These are phyloP conservation scores for Penicillium soppii DNA, from an alignment of 495 filamentous ascomycete genomes.

Conservation along the genomic window DNA sequence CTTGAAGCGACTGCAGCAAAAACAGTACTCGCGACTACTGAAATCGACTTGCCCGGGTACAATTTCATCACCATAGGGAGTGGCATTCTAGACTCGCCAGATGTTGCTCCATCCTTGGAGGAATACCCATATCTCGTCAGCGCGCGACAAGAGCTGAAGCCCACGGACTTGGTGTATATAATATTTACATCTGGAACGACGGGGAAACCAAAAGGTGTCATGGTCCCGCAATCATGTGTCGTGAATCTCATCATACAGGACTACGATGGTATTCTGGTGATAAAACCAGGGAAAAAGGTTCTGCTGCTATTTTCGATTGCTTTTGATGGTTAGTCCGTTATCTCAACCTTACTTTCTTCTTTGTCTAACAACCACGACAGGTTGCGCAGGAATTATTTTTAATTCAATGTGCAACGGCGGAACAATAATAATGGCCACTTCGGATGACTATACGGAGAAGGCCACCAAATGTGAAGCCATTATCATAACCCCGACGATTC, in stretches of 20 bases:
- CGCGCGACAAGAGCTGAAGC: too few relatives aligned
- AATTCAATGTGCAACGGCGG: conserved; percentile 18
- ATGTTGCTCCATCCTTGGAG: too few relatives aligned
- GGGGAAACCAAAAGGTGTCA: conserved; percentile 7
- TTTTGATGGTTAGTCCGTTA: conserved; percentile 4
- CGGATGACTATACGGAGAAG: conserved; percentile 18
- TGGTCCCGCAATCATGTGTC: neutral
- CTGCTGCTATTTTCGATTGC: conserved; percentile 7
- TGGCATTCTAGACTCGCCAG: too few relatives aligned
- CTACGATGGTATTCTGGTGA: neutral
- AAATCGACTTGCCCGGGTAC: too few relatives aligned
- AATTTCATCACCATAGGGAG: too few relatives aligned
- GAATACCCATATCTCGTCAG: too few relatives aligned
- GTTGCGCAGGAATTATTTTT: conserved; percentile 10
- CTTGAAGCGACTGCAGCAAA: neutral
- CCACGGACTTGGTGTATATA: neutral
- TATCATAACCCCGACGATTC: conserved; percentile 18
- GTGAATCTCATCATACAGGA: neutral
- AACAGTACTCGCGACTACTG: neutral
- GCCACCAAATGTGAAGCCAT: conserved; percentile 13
- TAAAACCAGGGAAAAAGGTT: conserved; percentile 3
- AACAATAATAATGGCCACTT: too few relatives aligned
- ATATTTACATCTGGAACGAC: conserved; percentile 8
- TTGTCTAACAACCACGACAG: neutral
- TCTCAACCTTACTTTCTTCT: conserved; percentile 3